Evolutionary conservation across 2,329 filamentous ascomycete species (phyloP).

Genomic region (Colletotrichum lentis): DNA sequence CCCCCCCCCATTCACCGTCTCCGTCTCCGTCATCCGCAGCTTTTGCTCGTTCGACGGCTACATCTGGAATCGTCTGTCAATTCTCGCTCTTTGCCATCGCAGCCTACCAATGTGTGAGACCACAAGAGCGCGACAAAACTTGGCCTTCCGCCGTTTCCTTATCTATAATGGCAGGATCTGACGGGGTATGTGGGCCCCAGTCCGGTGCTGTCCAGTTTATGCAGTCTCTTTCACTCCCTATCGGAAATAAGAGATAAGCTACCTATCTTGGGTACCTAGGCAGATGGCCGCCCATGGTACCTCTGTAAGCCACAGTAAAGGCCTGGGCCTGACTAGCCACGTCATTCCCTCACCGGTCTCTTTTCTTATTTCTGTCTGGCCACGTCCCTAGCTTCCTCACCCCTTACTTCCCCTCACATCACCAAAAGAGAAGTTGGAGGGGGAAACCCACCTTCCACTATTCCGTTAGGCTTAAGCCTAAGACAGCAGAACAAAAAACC

Average conservation of each 20-base stretch:
- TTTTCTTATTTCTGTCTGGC: conserved; percentile 5
- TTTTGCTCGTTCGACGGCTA: background rate
- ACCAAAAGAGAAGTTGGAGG: background rate
- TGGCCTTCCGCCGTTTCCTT: background rate
- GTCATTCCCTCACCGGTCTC: background rate
- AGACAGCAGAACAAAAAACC: conserved; percentile 12
- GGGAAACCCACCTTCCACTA: background rate
- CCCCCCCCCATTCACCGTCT: background rate
- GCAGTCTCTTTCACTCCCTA: background rate
- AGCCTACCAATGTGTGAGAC: too few relatives aligned
- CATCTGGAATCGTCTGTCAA: background rate
- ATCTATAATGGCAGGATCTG: background rate
- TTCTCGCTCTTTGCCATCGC: background rate
- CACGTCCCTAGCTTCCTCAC: background rate
- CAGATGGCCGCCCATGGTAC: too few relatives aligned
- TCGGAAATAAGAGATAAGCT: too few relatives aligned
- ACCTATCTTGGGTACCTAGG: too few relatives aligned
- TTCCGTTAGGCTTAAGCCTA: conserved; percentile 3
- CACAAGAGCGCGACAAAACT: background rate
- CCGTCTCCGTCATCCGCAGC: background rate
- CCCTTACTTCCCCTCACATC: background rate
- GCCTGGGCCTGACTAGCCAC: background rate
- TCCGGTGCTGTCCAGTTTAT: background rate
- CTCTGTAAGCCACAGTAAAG: background rate
- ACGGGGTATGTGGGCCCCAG: background rate